Evolutionary conservation across 2,329 filamentous ascomycete species (phyloP).

Genomic region (Ophiocordyceps camponoti-floridani): DNA sequence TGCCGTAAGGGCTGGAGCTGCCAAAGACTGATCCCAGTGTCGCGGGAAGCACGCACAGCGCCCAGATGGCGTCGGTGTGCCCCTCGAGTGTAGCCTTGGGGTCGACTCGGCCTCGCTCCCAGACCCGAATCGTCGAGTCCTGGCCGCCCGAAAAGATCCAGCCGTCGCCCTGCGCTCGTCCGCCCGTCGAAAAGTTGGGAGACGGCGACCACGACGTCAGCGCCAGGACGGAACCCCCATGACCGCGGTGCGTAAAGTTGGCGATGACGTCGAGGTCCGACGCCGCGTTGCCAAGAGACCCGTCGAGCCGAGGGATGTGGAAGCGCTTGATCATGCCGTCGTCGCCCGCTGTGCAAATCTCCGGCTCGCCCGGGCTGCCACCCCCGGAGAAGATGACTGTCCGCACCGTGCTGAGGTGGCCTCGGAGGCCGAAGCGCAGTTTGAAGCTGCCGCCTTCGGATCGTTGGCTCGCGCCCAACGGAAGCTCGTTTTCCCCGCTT

Average conservation of each 20-base stretch:
- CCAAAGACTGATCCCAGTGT: slow-evolving; percentile 71
- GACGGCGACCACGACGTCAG: slow-evolving; percentile 76
- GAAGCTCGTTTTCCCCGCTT: slow-evolving; percentile 48
- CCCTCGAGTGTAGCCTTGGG: slow-evolving; percentile 89
- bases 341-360: slow-evolving; percentile 90
- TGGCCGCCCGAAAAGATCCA: slow-evolving; percentile 98
- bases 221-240: slow-evolving; percentile 76
- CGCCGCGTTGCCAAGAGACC: slow-evolving; percentile 28
- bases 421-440: slow-evolving; percentile 76
- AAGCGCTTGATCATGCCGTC: slow-evolving; percentile 94
- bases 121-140: slow-evolving; percentile 81
- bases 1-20: slow-evolving; percentile 54
- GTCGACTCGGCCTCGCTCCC: slow-evolving; percentile 87
- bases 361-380: slow-evolving; percentile 84
- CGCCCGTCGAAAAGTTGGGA: slow-evolving; percentile 76
- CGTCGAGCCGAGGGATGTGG: slow-evolving; percentile 73
- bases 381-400: slow-evolving; percentile 94
- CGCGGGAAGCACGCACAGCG: slow-evolving; percentile 77
- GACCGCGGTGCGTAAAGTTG: slow-evolving; percentile 89
- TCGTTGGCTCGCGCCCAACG: slow-evolving; percentile 34
- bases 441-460: slow-evolving; percentile 68
- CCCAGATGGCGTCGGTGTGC: slow-evolving; percentile 92
- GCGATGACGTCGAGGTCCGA: slow-evolving; percentile 82
- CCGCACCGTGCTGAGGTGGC: slow-evolving; percentile 84
- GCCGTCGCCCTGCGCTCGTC: slow-evolving; percentile 74